Base-by-base conservation (phyloP, 164 flowering plant genomes). In the Dillenia suffruticosa region DNA sequence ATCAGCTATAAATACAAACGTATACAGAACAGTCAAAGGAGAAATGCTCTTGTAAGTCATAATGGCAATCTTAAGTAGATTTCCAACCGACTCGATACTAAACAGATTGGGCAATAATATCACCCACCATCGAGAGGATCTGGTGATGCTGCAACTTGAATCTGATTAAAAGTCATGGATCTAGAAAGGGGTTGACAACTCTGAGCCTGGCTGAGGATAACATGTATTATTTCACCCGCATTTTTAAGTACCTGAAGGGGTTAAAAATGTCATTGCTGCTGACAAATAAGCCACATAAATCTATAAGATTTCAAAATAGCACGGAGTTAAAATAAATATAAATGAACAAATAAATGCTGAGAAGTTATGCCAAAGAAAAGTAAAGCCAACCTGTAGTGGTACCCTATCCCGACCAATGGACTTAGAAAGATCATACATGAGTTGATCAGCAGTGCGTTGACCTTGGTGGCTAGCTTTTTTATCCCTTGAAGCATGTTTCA, bases 91-190 rank as follows among this genome's bases (percentile, higher is more conserved):
- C 43, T 44, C n/a, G 49, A 8, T 63, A 13, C 40, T 49, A n/a
- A 62, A 49, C 17, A 49, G 13, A 10, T 47, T 57, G 43, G 49
- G 12, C 45, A 59, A 57, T 46, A 4, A 58, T 61, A 61, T 80
- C 67, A 94, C 99, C 99, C 67, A 94, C 99, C 99, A 79, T 76
- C 86, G 44, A 94, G 79, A 57, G 94, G 92, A 78, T 94, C 97
- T 53, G 77, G 61, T 64, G 87, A 79, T 76, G 80, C 43, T 51
- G 90, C 81, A 55, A 77, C 67, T 51, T 86, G 90, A 72, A 94
- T 88, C 64, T 97, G 99, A 69, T 74, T 83, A 74, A 94, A 94
- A 67, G 72, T 80, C n/a, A 97, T 94, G 44, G 88, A 76, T 57
- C 92, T 96, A 67, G 94, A 85, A 10, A 94, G 77, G 24, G 86